Evolutionary conservation across 139 green algal genomes (phyloP).

Genomic region (Closterium sp.): DNA sequence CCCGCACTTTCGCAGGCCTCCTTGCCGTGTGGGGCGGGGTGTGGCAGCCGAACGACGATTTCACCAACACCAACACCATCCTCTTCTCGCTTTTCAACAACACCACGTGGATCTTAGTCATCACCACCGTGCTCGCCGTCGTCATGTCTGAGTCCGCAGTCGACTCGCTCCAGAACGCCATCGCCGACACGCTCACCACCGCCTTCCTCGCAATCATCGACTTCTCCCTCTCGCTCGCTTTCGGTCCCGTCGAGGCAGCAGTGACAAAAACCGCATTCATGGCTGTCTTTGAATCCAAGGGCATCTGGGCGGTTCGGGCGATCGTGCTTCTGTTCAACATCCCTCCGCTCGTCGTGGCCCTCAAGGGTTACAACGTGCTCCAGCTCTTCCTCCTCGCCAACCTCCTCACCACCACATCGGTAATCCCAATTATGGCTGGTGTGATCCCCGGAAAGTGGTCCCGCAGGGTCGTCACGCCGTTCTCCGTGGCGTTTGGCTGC

Average conservation of each 20-base stretch:
- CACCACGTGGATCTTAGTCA: slow-evolving; percentile 60
- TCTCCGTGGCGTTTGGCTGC: slow-evolving; percentile 17
- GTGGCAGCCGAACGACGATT: slow-evolving; percentile 12
- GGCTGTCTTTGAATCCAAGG: neutral
- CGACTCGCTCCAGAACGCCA: slow-evolving; percentile 63
- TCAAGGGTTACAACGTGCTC: slow-evolving; percentile 62
- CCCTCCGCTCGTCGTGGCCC: slow-evolving; percentile 64
- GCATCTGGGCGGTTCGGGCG: slow-evolving; percentile 56
- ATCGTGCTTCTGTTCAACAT: slow-evolving; percentile 73
- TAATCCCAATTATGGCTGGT: slow-evolving; percentile 64
- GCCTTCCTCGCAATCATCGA: slow-evolving; percentile 48
- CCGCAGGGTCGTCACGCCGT: slow-evolving; percentile 28
- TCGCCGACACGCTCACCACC: slow-evolving; percentile 54
- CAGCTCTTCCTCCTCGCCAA: slow-evolving; percentile 80
- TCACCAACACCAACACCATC: slow-evolving; percentile 43
- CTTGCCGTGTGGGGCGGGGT: slow-evolving; percentile 69
- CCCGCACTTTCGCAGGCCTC: slow-evolving; percentile 22
- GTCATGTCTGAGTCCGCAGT: slow-evolving; percentile 74
- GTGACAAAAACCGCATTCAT: neutral
- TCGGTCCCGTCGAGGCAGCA: neutral
- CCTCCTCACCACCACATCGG: slow-evolving; percentile 69
- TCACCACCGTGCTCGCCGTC: slow-evolving; percentile 63
- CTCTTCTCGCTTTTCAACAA: slow-evolving; percentile 46
- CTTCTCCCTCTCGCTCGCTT: neutral
- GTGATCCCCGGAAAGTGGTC: slow-evolving; percentile 22